phyloP scores from a whole-genome alignment of 768 basidiomycete genomes.

The Lyophyllum decastes region DNA sequence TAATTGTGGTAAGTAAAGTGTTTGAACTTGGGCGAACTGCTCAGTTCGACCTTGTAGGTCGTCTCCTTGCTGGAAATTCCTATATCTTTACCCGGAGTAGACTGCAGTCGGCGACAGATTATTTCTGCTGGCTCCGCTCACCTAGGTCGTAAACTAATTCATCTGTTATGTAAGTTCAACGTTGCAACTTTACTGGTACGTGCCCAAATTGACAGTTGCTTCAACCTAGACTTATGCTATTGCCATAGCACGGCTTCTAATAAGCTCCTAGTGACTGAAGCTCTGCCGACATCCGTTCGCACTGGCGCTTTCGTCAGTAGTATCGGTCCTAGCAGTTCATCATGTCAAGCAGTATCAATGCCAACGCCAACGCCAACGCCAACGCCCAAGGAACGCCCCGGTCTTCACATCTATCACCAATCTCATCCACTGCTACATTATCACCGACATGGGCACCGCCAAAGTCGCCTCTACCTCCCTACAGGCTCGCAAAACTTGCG shows the following conservation, averaged over 20 bases:
- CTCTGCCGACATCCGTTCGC: background rate
- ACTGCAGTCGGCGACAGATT: background rate
- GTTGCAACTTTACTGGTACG: background rate
- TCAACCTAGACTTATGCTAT: conserved; percentile 10
- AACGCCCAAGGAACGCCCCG: conserved; percentile 20
- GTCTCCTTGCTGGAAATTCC: conserved; percentile 5
- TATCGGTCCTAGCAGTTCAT: conserved; percentile 7
- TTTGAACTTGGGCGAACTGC: conserved; percentile 1
- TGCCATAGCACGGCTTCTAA: conserved; percentile 4
- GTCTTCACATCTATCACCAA: conserved; percentile 24
- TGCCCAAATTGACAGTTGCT: conserved; percentile 7
- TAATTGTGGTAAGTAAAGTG: too few species aligned
- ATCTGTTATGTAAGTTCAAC: conserved; percentile 7
- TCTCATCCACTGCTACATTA: conserved; percentile 26
- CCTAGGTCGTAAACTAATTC: background rate
- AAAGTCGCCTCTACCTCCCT: conserved; percentile 71
- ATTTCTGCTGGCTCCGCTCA: background rate
- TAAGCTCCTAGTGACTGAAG: background rate
- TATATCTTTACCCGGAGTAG: background rate
- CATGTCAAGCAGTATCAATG: conserved; percentile 24
- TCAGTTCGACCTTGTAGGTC: background rate
- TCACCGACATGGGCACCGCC: conserved; percentile 61
- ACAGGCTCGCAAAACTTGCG: conserved; percentile 78
- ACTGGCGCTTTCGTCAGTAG: background rate
- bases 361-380: conserved; percentile 21